Percentiles rank a stretch among this genome's conserved stretches.
phyloP scores from a whole-genome alignment of 2,329 filamentous ascomycete genomes.

The Balansia obtecta region DNA sequence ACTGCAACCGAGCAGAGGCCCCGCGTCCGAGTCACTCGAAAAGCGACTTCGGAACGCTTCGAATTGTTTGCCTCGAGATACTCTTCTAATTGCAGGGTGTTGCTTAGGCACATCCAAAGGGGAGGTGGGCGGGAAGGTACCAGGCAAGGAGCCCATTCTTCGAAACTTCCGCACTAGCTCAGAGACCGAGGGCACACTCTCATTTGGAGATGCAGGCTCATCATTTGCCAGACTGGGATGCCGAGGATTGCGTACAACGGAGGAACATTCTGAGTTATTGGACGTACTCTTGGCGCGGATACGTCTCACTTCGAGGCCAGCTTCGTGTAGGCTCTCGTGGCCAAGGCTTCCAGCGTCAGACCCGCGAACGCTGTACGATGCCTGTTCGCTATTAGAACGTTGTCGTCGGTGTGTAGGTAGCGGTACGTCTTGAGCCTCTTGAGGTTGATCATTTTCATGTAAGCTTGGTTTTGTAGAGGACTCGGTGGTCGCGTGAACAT shows the following conservation, averaged over 20 bases:
- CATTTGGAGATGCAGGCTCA: conserved; percentile 1
- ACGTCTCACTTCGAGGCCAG: not conserved
- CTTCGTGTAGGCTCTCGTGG: not conserved
- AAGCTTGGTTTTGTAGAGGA: not conserved
- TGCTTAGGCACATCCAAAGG: not conserved
- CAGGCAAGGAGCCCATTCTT: conserved; percentile 10
- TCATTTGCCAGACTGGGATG: conserved; percentile 3
- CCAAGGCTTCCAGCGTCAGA: conserved; percentile 1
- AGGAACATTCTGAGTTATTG: conserved; percentile 1
- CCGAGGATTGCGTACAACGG: not conserved
- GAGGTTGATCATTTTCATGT: not conserved
- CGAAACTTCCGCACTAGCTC: conserved; percentile 15
- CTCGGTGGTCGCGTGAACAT: not conserved
- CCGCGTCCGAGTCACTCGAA: conserved; percentile 6
- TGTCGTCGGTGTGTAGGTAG: not conserved
- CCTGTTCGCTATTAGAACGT: conserved; percentile 6
- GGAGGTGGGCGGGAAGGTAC: not conserved
- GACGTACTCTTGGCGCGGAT: conserved; percentile 3
- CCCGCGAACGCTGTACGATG: not conserved
- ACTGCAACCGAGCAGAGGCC: not conserved
- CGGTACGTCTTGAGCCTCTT: not conserved
- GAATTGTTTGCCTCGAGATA: conserved; percentile 4
- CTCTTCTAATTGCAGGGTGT: conserved; percentile 2
- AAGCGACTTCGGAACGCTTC: conserved; percentile 6
- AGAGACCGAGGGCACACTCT: conserved; percentile 12